Base-by-base conservation (phyloP, 257 asterid species). In the Nicotiana tomentosiformis region DNA sequence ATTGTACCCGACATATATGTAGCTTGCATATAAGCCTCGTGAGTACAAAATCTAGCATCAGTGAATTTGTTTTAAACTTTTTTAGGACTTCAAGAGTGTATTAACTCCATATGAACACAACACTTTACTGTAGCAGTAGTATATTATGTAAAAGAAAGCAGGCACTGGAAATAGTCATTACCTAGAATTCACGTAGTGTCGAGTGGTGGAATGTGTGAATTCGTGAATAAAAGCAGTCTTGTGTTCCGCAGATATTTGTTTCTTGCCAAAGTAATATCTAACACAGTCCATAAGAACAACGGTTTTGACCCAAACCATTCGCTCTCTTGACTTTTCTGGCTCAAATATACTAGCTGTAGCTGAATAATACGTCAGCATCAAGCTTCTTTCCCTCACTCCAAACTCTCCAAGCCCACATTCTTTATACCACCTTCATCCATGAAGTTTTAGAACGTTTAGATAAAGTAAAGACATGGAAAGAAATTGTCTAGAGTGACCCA, bases 281-380 rank as follows among this genome's bases (percentile, higher is more conserved):
- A 87, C 84, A 0, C 93, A 84, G 77, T 91, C 87, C 55, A 94
- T 78, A 74, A 96, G 82, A 29, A 90, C 89, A 1, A 87, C 68
- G 0, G 97, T 96, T 88, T 96, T 94, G 4, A 94, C 91, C 98
- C 98, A 96, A 1, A 93, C 93, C 4, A 90, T 84, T 4, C 99
- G 89, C 87, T 82, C 88, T 14, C 76, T 80, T 0, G 95, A 87
- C 68, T 85, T 88, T 66, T 92, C 94, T 0, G 97, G 95, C 85
- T 92, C 98, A 33, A 87, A 96, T 9, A 88, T 37, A 51, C 89
- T 86, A 0, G 99, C 91, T 0, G 95, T 90, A 0, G 97, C 96
- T 16, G 88, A 33, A 80, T 86, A 90, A 79, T 91, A 96, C 0
- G 82, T 83, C 2, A 43, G 14, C 5, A 94, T 66, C 39, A 89